Base-by-base conservation (phyloP, 306 rosid species). In the Prunus fruticosa region DNA sequence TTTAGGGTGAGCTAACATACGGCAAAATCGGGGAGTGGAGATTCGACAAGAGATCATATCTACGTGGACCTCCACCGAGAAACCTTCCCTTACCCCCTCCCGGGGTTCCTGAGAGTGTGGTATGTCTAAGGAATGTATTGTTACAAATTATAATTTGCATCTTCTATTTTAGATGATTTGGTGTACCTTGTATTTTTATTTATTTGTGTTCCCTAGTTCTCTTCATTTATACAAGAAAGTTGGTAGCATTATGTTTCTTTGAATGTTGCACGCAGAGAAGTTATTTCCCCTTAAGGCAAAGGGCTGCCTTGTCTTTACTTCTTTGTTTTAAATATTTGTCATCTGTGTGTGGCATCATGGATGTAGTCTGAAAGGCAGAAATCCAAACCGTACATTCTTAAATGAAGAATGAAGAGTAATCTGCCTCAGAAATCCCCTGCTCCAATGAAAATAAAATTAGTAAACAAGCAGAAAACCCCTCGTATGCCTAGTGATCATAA, bases 81-180 rank as follows among this genome's bases (percentile, higher is more conserved):
- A 91, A 96, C 82, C 80, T 92, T 63, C 49, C 98, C 70, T 80
- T 96, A 81, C 98, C 99, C 69, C 99, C 99, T 64, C 91, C 91
- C 0, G 98, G 98, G 38, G 99, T 91, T 78, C 99, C 99, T 57
- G 97, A 91, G 90, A 96, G 98, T 64, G 99, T 96, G 99, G 99
- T 96, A 96, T 79, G 97, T 85, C 68, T 65, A 47, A 11, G 19
- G 19, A 67, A 46, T 56, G 8, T 45, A 32, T 30, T 78, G 38
- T 71, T 53, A 60, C 57, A 15, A 46, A 25, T 25, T 52, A 58
- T 2, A 63, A 50, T 43, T 76, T 84, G 51, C 47, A 4, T 16
- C 12, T 71, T 69, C 8, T 27, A 6, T 71, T 28, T 32, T 28
- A 2, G 10, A 51, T 38, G 51, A 46, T 10, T 41, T 10, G 6